Evolutionary conservation across 106 monocot genomes (phyloP).

Genomic region (Cymbidium sinense): DNA sequence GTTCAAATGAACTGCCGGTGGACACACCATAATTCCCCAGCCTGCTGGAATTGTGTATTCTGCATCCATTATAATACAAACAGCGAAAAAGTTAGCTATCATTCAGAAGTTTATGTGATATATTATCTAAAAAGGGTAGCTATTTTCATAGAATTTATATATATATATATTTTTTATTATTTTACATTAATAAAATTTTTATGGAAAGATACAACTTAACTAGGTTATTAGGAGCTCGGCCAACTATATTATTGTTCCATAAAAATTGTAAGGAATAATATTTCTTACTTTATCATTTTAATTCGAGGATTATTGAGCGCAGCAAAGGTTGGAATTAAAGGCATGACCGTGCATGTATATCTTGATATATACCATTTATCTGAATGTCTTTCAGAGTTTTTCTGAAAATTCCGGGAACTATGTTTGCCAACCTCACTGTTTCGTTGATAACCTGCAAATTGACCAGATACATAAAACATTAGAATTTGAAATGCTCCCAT

Average conservation of each 20-base stretch:
- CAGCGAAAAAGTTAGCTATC: background rate
- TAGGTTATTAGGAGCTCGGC: too few relatives aligned
- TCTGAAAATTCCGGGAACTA: slow-evolving; percentile 66
- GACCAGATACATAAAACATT: too few relatives aligned
- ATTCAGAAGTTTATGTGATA: too few relatives aligned
- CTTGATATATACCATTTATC: slow-evolving; percentile 38
- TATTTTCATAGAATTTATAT: background rate
- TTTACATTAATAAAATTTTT: too few relatives aligned
- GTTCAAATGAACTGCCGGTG: slow-evolving; percentile 63
- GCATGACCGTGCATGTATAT: background rate
- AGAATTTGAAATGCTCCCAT: too few relatives aligned
- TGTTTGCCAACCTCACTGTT: slow-evolving; percentile 49
- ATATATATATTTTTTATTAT: background rate
- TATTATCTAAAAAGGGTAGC: too few relatives aligned
- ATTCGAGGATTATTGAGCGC: background rate
- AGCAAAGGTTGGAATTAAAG: too few relatives aligned
- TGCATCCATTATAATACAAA: slow-evolving; percentile 8
- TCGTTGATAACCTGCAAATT: slow-evolving; percentile 45
- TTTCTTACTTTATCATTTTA: too few relatives aligned
- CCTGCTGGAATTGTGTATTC: slow-evolving; percentile 66
- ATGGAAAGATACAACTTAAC: too few relatives aligned
- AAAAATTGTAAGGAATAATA: too few relatives aligned
- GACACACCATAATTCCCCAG: slow-evolving; percentile 59
- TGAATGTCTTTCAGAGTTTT: slow-evolving; percentile 51
- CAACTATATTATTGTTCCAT: too few relatives aligned